Evolutionary conservation across 2,329 filamentous ascomycete species (phyloP), one percentile per base, ranked within the genome.

Genomic region (Stachybotrys elegans): DNA sequence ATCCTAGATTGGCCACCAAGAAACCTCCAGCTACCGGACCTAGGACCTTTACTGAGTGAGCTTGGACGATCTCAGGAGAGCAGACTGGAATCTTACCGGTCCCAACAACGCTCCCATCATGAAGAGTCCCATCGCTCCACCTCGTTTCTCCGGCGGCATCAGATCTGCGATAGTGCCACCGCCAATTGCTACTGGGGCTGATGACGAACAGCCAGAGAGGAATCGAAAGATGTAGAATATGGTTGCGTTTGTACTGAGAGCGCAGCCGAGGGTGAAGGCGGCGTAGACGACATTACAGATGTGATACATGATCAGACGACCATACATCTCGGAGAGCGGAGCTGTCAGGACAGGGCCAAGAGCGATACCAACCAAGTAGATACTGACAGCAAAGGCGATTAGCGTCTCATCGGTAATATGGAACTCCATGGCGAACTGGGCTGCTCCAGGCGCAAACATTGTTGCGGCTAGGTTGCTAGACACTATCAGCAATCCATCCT

Each of bases 121-220:
- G 63, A 91, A 92, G 9, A 84, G 83, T 4, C 86, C 86, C 84
- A 92, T 91, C 6, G 87, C 85, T 2, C 90, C 81, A 51, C 86
- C 88, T 34, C 87, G 76, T 62, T 93, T 86, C 58, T 90, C 85
- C 29, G 81, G 86, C 40, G 67, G 78, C 84, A 86, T 92, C 13
- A 91, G 66, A 66, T 93, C 87, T 9, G 86, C 84, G 5, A 93
- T 66, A 1, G 85, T 90, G 9, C 87, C 88, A 37, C 86, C 87
- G 5, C 89, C 85, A 1, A 91, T 72, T 0, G 86, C 89, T 81
- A 91, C 88, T 2, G 87, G 86, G 0, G 87, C 86, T 20, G 83
- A 87, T 58, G 90, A 89, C 9, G 84, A 84, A 43, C 90, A 86
- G 37, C 86, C 88, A 48, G 88, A 86, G 44, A 92, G 84, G 25